Evolutionary conservation across 2,329 filamentous ascomycete genomes (phyloP), one percentile per base, ranked within the genome.

Genomic region (Drechmeria coniospora): DNA sequence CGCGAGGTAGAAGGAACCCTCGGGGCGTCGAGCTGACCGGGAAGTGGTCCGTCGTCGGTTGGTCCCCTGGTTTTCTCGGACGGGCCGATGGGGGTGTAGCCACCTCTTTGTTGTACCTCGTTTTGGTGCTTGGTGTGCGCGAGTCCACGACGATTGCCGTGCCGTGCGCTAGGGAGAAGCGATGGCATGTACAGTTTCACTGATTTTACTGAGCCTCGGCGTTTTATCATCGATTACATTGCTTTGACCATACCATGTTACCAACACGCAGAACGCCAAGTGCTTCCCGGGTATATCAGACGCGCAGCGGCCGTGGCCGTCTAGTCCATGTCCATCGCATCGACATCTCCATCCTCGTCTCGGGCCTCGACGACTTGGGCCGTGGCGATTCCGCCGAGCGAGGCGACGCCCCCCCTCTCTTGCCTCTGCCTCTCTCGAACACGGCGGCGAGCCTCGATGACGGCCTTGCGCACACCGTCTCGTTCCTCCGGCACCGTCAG

Each of bases 401-500:
- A 11, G 11, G 22, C 16, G n/a, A 11, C 7, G 36, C 37, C 40
- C 35, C 51, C 47, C 29, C 44, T 43, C 42, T 59, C 56, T 29
- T 45, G 46, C 33, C 53, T 58, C 44, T 73, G 68, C 47, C 47
- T 56, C 39, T 79, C 71, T 29, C 79, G 60, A 19, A 72, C 63
- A 30, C 83, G 65, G 25, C 68, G 68, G 28, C 83, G 67, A 3
- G 80, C 72, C 49, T 93, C 86, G 28, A 87, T 61, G 37, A 94
- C 84, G 7, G 82, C 82, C 50, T 76, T 82, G 33, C 83, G 67
- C 35, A 93, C 81, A 35, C 68, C 77, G 48, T 87, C 78, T 17
- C 77, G 65, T 38, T 81, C 75, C 46, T 74, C 66, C 1, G 83
- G 74, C 13, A 92, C 68, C 0, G 72, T 77, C 37, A 94, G 52